Percentiles rank a stretch among this genome's conserved stretches.
Evolutionary conservation across 2,329 filamentous ascomycete genomes (phyloP).

Genomic region (Pestalotiopsis sp.): DNA sequence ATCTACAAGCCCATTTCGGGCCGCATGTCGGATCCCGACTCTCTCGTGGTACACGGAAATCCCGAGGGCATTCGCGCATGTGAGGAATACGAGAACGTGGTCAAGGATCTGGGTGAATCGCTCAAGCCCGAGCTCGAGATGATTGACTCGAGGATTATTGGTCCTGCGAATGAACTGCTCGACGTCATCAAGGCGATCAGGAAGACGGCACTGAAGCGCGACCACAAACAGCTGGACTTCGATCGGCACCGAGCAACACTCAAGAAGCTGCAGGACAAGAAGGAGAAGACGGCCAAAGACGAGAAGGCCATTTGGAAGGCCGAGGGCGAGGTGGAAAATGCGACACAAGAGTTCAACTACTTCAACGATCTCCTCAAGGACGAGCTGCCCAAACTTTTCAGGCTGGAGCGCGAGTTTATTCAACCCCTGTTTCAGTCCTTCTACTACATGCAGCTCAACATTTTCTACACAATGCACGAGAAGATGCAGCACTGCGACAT

Average conservation of each 20-base stretch:
- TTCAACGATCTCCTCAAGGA: slow-evolving; percentile 98
- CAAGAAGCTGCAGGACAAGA: slow-evolving; percentile 97
- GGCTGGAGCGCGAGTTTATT: slow-evolving; percentile 91
- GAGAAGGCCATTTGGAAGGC: slow-evolving; percentile 97
- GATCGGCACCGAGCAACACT: slow-evolving; percentile 81
- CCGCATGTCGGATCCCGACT: slow-evolving; percentile 89
- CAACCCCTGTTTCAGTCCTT: slow-evolving; percentile 97
- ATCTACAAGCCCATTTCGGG: slow-evolving; percentile 99
- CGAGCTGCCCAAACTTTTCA: slow-evolving; percentile 89
- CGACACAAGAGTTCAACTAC: slow-evolving; percentile 96
- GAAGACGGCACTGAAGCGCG: slow-evolving; percentile 84
- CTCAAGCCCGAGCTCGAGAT: slow-evolving; percentile 93
- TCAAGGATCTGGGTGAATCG: slow-evolving; percentile 86
- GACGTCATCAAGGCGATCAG: slow-evolving; percentile 95
- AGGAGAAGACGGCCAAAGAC: slow-evolving; percentile 93
- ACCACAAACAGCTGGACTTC: slow-evolving; percentile 97
- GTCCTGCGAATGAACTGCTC: slow-evolving; percentile 88
- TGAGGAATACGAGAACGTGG: slow-evolving; percentile 92
- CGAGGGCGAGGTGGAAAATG: slow-evolving; percentile 85
- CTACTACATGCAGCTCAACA: slow-evolving; percentile 99
- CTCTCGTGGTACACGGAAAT: slow-evolving; percentile 80
- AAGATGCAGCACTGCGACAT: slow-evolving; percentile 98
- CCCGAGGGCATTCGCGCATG: slow-evolving; percentile 92
- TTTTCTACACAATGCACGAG: slow-evolving; percentile 98
- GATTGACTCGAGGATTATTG: slow-evolving; percentile 91